Conservation (phyloP, 768 basidiomycete species). For the Mycena epipterygia region DNA sequence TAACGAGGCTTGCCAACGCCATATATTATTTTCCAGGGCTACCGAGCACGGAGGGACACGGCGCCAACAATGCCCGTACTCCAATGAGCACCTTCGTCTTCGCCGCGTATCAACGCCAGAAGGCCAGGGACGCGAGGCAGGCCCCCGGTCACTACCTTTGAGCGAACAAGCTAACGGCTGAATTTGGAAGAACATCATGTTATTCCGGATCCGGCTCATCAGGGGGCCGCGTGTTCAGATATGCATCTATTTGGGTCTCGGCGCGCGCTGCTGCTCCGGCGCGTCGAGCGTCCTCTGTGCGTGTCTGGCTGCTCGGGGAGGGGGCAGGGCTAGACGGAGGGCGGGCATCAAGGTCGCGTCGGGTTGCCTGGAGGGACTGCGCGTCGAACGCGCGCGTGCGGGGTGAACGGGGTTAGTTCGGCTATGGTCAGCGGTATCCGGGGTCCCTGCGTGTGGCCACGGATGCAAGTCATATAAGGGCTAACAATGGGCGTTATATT, state of each 20-base stretch:
- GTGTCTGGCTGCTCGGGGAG: not conserved
- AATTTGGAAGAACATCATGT: not conserved
- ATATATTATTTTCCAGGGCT: not conserved
- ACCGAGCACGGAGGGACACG: not conserved
- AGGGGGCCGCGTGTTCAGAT: conserved; percentile 8
- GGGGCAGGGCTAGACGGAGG: not conserved
- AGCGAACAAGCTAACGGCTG: not conserved
- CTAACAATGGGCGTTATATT: conserved; percentile 21
- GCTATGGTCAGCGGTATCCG: not conserved
- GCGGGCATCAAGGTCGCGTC: not conserved
- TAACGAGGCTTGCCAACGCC: not conserved
- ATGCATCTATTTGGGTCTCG: conserved; percentile 1
- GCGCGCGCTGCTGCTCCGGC: not conserved
- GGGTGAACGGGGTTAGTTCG: not conserved
- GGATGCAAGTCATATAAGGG: conserved; percentile 25
- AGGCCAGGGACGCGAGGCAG: not conserved
- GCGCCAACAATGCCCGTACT: conserved; percentile 7
- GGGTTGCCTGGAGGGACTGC: not conserved
- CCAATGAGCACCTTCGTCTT: conserved; percentile 18
- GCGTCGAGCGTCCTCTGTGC: not conserved
- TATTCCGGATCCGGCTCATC: not conserved
- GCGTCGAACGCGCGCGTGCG: not conserved
- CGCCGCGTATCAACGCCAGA: conserved; percentile 18
- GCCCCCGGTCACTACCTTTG: not conserved
- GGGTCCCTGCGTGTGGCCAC: conserved; percentile 14